Conservation (phyloP, 1,284 basidiomycete genomes). For the Bondarzewia mesenterica region DNA sequence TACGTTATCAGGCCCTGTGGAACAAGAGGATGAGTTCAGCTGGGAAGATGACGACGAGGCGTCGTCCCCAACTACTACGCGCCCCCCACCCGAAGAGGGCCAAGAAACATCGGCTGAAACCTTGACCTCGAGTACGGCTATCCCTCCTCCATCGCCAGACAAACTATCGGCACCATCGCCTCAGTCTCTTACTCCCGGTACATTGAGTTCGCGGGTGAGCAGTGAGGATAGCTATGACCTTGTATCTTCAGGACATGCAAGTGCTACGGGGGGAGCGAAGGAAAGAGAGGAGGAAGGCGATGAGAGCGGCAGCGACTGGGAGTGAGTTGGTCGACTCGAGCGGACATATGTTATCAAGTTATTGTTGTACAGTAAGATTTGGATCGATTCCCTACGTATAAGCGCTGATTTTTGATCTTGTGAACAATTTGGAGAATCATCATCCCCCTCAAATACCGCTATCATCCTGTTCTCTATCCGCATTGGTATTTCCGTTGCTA, state of each 20-base stretch:
- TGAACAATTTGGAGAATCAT: too few species aligned
- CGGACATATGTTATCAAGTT: too few species aligned
- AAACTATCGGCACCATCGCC: constrained; percentile 21
- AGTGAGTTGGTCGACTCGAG: too few species aligned
- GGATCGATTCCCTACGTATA: too few species aligned
- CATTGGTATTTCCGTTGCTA: too few species aligned
- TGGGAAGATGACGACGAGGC: constrained; percentile 74
- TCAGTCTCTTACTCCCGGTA: constrained; percentile 27
- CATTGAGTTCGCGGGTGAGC: constrained; percentile 45
- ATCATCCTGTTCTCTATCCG: too few species aligned
- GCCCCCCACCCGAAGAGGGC: constrained; percentile 1
- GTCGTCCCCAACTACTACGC: constrained; percentile 22
- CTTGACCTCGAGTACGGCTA: not conserved
- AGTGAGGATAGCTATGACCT: constrained; percentile 72
- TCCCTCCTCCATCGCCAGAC: constrained; percentile 11
- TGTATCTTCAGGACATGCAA: constrained; percentile 40
- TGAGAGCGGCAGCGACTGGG: constrained; percentile 57
- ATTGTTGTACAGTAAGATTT: too few species aligned
- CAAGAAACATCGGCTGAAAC: not conserved
- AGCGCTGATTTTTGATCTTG: too few species aligned
- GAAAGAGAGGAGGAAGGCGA: constrained; percentile 26
- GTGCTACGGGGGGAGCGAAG: constrained; percentile 10
- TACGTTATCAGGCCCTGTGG: constrained; percentile 34
- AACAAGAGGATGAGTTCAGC: constrained; percentile 70
- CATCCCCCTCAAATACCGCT: too few species aligned